These are phyloP conservation scores for Euphorbia lathyris DNA, from an alignment of 345 rosid genomes.

Conservation along the genomic window DNA sequence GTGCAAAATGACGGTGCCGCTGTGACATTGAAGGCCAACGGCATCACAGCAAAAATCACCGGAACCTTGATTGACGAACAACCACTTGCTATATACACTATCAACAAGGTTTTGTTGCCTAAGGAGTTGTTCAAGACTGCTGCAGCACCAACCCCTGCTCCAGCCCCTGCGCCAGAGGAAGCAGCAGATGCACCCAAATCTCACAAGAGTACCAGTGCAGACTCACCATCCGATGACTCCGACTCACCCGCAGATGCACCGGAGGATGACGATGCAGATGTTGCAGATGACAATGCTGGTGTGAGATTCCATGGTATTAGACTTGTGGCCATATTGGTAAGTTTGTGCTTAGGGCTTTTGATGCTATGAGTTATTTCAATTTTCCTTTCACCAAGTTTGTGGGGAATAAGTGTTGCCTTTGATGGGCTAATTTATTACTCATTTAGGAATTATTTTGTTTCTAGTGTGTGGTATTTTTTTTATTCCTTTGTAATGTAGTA, in stretches of 20 bases:
- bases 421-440: constrained; percentile 16
- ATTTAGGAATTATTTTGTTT: constrained; percentile 5
- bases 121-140: constrained; percentile 70
- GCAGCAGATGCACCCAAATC: constrained; percentile 65
- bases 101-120: constrained; percentile 71
- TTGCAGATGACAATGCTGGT: constrained; percentile 55
- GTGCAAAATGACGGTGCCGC: constrained; percentile 82
- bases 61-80: constrained; percentile 74
- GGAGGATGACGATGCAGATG: constrained; percentile 44
- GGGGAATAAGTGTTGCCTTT: constrained; percentile 30
- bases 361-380: constrained; percentile 28
- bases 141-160: constrained; percentile 53
- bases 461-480: constrained; percentile 12
- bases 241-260: constrained; percentile 77
- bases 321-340: constrained; percentile 34
- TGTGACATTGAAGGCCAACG: constrained; percentile 67
- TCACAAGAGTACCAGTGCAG: constrained; percentile 28
- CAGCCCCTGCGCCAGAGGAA: constrained; percentile 63
- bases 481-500: background rate
- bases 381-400: constrained; percentile 16
- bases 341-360: constrained; percentile 39
- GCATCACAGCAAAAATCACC: constrained; percentile 59
- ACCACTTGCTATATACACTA: constrained; percentile 70
- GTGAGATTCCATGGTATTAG: constrained; percentile 34
- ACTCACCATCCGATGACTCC: constrained; percentile 33